Conservation (phyloP, 495 filamentous ascomycete genomes). For the Lentithecium fluviatile region DNA sequence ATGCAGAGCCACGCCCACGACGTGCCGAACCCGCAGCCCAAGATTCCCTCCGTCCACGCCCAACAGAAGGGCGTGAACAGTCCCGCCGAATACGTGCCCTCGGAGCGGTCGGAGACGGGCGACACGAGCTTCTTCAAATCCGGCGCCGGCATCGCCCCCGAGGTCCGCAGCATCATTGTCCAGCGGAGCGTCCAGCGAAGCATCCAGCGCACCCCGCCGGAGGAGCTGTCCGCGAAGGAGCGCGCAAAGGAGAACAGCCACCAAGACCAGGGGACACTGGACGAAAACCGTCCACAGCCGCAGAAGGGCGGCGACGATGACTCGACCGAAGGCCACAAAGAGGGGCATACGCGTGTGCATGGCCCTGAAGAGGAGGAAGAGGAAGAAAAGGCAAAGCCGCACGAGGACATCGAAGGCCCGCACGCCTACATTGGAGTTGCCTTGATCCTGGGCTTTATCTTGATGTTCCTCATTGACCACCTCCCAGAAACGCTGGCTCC, state of each 20-base stretch:
- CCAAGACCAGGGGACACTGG: conserved; percentile 42
- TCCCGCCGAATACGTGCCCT: conserved; percentile 1
- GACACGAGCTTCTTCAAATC: conserved; percentile 3
- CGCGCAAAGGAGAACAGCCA: conserved; percentile 33
- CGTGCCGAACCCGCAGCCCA: conserved; percentile 32
- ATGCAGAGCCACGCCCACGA: conserved; percentile 46
- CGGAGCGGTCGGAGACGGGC: conserved; percentile 14
- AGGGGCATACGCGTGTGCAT: conserved; percentile 33
- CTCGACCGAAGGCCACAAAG: conserved; percentile 29
- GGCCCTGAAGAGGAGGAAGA: conserved; percentile 12
- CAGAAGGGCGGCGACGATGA: conserved; percentile 34
- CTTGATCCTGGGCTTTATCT: conserved; percentile 81
- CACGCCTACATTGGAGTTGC: conserved; percentile 82
- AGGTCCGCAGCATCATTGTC: conserved; percentile 18
- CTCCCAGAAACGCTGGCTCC: conserved; percentile 67
- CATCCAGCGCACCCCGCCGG: conserved; percentile 15
- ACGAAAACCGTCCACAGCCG: conserved; percentile 33
- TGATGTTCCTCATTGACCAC: conserved; percentile 92
- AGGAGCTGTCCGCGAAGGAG: conserved; percentile 41
- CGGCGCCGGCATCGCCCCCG: conserved; percentile 5
- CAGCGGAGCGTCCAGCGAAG: conserved; percentile 15
- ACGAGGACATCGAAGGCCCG: conserved; percentile 46
- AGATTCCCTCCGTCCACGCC: conserved; percentile 7
- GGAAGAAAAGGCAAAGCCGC: conserved; percentile 7
- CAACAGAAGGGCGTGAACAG: conserved; percentile 23